A percentile compares a stretch with the other conserved stretches of the same genome.
These are phyloP conservation scores for Termitomyces sp. DNA, from an alignment of 768 basidiomycete species.

Conservation along the genomic window DNA sequence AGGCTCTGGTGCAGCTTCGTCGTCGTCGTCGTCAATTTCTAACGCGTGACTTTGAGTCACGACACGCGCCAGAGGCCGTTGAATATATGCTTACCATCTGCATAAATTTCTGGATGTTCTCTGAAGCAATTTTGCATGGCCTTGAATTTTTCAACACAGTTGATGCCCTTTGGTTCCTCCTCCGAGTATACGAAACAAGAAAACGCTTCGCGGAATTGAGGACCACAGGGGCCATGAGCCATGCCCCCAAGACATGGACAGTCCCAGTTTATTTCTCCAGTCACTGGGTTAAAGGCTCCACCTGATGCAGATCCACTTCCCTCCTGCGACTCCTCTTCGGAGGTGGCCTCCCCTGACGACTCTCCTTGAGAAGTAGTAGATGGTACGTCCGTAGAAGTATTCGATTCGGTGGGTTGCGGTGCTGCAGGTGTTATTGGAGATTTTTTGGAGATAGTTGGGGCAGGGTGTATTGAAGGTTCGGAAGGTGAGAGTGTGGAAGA, in stretches of 20 bases:
- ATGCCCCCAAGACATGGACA: conserved; percentile 98
- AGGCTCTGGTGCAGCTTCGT: conserved; percentile 18
- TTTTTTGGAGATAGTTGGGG: not conserved
- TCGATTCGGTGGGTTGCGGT: conserved; percentile 9
- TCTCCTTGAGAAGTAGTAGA: not conserved
- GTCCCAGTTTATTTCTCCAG: conserved; percentile 99
- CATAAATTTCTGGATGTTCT: conserved; percentile 93
- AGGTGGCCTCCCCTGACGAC: not conserved
- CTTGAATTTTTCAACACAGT: conserved; percentile 97
- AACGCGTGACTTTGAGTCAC: not conserved
- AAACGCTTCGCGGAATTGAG: conserved; percentile 91
- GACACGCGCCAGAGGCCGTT: conserved; percentile 5
- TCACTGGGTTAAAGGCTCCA: conserved; percentile 89
- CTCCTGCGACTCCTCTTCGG: conserved; percentile 8
- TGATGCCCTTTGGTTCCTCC: conserved; percentile 93
- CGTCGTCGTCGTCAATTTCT: conserved; percentile 73
- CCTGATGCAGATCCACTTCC: conserved; percentile 20
- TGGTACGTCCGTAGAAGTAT: not conserved
- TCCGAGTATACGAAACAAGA: conserved; percentile 96
- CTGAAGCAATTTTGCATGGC: conserved; percentile 98
- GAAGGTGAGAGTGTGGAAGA: not conserved
- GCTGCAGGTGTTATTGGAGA: conserved; percentile 9
- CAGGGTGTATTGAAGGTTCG: not conserved
- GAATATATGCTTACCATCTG: conserved; percentile 62
- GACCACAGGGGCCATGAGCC: conserved; percentile 96